Percentiles rank a stretch among this genome's conserved stretches.
Conservation (phyloP, 2,329 filamentous ascomycete genomes). For the Sporothrix globosa region DNA sequence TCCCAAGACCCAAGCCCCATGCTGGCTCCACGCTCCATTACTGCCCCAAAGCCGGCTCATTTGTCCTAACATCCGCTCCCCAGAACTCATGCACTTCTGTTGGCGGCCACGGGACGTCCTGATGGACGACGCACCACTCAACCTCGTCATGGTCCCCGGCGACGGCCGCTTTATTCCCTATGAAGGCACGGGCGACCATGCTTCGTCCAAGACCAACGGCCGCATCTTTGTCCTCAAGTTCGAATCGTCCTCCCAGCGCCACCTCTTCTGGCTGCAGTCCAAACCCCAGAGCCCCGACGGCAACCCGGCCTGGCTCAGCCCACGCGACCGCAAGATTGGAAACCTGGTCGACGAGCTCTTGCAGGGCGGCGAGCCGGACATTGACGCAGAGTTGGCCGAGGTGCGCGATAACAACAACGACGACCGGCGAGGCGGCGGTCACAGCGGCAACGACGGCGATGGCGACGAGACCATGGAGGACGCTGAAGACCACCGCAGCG, state of each 20-base stretch:
- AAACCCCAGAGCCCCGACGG: slow-evolving; percentile 73
- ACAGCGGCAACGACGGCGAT: slow-evolving; percentile 42
- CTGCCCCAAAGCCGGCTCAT: too few species aligned
- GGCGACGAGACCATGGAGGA: slow-evolving; percentile 81
- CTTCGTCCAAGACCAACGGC: slow-evolving; percentile 72
- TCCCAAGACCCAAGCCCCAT: too few species aligned
- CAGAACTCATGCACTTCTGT: slow-evolving; percentile 92
- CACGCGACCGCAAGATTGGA: slow-evolving; percentile 82
- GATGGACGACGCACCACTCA: slow-evolving; percentile 75
- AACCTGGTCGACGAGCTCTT: slow-evolving; percentile 82
- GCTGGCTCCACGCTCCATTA: background rate
- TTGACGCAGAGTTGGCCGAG: slow-evolving; percentile 70
- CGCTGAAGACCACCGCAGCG: slow-evolving; percentile 66
- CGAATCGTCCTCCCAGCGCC: slow-evolving; percentile 82
- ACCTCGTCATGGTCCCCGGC: slow-evolving; percentile 89
- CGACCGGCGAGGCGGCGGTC: slow-evolving; percentile 38
- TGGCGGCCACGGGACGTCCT: slow-evolving; percentile 81
- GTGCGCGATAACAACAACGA: slow-evolving; percentile 52
- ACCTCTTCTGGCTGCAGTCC: slow-evolving; percentile 96
- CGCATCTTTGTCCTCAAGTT: slow-evolving; percentile 95
- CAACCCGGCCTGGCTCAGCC: slow-evolving; percentile 78
- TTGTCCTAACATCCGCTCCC: background rate
- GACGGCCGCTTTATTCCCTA: slow-evolving; percentile 89
- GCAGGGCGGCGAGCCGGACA: slow-evolving; percentile 85
- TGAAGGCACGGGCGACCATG: slow-evolving; percentile 61